A percentile compares a stretch with the other conserved stretches of the same genome.
Evolutionary conservation across 306 rosid genomes (phyloP).

Genomic region (Sphenostylis stenocarpa): DNA sequence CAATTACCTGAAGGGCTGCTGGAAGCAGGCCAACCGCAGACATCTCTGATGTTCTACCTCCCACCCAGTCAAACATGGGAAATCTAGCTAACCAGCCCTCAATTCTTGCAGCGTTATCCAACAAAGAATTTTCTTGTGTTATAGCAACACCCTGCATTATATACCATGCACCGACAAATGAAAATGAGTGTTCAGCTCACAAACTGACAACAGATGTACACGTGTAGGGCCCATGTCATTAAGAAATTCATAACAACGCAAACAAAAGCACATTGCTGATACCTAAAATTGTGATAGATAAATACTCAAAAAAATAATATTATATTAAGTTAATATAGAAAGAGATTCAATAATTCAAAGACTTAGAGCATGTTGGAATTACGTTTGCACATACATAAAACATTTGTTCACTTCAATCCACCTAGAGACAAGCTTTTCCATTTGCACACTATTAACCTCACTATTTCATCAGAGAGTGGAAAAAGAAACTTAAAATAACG

Average conservation of each 20-base stretch:
- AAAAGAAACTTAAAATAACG: background rate
- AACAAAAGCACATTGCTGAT: background rate
- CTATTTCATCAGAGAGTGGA: background rate
- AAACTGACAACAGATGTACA: background rate
- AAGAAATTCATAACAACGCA: background rate
- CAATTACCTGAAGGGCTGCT: slow-evolving; percentile 6
- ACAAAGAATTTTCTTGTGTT: background rate
- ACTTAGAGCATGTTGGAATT: background rate
- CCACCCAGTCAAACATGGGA: slow-evolving; percentile 14
- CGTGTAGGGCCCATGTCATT: background rate
- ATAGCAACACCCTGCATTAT: slow-evolving; percentile 13
- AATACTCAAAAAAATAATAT: background rate
- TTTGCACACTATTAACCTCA: background rate
- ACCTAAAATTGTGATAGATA: background rate
- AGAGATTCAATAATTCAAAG: background rate
- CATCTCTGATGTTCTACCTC: slow-evolving; percentile 22
- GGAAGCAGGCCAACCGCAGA: slow-evolving; percentile 10
- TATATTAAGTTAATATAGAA: background rate
- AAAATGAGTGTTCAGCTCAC: background rate
- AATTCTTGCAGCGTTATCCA: slow-evolving; percentile 6
- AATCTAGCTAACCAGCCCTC: slow-evolving; percentile 17
- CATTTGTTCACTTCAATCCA: background rate
- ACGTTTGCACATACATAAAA: background rate
- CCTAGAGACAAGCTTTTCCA: background rate
- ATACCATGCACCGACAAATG: background rate